A percentile compares a stretch with the other conserved stretches of the same genome.
These are phyloP conservation scores for Ustilago hordei DNA, from an alignment of 1,284 basidiomycete species.

Conservation along the genomic window DNA sequence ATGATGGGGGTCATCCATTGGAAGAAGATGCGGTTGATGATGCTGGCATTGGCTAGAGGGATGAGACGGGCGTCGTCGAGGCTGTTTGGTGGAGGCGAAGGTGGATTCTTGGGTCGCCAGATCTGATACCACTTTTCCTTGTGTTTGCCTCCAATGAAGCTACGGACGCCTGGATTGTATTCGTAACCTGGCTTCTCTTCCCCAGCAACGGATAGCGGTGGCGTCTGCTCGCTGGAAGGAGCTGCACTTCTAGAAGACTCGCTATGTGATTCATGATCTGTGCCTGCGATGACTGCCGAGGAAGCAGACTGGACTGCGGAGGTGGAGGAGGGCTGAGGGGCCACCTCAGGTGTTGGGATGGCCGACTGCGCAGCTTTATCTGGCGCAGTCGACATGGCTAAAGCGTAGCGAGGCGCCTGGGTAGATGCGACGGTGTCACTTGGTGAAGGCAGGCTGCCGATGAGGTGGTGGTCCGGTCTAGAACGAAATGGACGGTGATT, in stretches of 20 bases:
- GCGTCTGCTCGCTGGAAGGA: conserved; percentile 28
- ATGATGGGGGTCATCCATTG: conserved; percentile 82
- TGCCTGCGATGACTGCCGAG: conserved; percentile 13
- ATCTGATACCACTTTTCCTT: conserved; percentile 67
- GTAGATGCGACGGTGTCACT: too few relatives aligned
- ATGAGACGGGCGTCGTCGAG: conserved; percentile 74
- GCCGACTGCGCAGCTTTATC: conserved; percentile 6
- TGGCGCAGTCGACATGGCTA: not conserved
- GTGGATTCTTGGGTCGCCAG: conserved; percentile 64
- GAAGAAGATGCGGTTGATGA: conserved; percentile 75
- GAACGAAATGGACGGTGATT: not conserved
- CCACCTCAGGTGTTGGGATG: not conserved
- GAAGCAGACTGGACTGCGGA: not conserved
- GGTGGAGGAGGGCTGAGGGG: conserved; percentile 5
- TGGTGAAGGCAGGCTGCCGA: not conserved
- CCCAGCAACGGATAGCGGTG: conserved; percentile 13
- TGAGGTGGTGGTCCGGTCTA: too few relatives aligned
- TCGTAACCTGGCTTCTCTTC: conserved; percentile 45
- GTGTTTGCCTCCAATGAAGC: conserved; percentile 50
- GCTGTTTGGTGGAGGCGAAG: conserved; percentile 68
- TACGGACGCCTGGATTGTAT: conserved; percentile 61
- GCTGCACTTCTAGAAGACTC: conserved; percentile 36
- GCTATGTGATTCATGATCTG: conserved; percentile 38
- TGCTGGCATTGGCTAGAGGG: conserved; percentile 74
- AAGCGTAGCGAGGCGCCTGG: not conserved